phyloP scores from a whole-genome alignment of 176 grass and related monocot genomes.

The Eremochloa ophiuroides region DNA sequence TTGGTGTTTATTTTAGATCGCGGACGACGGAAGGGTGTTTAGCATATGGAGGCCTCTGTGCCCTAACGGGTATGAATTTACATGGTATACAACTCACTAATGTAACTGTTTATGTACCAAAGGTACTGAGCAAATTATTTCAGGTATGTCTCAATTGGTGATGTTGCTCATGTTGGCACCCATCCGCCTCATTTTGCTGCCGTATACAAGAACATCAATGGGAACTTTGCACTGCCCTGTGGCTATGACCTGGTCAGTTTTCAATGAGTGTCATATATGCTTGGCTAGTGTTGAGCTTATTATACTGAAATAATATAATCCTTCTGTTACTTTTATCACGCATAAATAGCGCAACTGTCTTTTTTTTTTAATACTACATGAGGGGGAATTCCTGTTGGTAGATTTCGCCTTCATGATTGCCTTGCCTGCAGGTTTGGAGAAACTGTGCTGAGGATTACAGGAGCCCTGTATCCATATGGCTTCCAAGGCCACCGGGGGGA shows the following conservation, averaged over 20 bases:
- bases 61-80: slow-evolving; percentile 66
- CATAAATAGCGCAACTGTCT: background rate
- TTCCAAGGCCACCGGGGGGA: slow-evolving; percentile 77
- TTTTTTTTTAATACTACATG: background rate
- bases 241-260: slow-evolving; percentile 90
- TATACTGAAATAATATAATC: background rate
- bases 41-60: slow-evolving; percentile 85
- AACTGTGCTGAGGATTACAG: slow-evolving; percentile 79
- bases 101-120: slow-evolving; percentile 23
- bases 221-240: slow-evolving; percentile 77
- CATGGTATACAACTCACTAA: background rate
- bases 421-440: slow-evolving; percentile 74
- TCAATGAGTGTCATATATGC: slow-evolving; percentile 1
- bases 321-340: background rate
- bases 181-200: slow-evolving; percentile 61
- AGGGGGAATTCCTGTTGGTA: background rate
- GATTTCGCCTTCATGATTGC: slow-evolving; percentile 17
- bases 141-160: slow-evolving; percentile 89
- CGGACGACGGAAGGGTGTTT: slow-evolving; percentile 64
- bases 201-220: slow-evolving; percentile 62
- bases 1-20: slow-evolving; percentile 50
- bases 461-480: slow-evolving; percentile 70
- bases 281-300: slow-evolving; percentile 11
- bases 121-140: slow-evolving; percentile 18
- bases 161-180: slow-evolving; percentile 75